Base-by-base conservation (phyloP, 2,329 filamentous ascomycete species). In the Lizonia empirigonia region DNA sequence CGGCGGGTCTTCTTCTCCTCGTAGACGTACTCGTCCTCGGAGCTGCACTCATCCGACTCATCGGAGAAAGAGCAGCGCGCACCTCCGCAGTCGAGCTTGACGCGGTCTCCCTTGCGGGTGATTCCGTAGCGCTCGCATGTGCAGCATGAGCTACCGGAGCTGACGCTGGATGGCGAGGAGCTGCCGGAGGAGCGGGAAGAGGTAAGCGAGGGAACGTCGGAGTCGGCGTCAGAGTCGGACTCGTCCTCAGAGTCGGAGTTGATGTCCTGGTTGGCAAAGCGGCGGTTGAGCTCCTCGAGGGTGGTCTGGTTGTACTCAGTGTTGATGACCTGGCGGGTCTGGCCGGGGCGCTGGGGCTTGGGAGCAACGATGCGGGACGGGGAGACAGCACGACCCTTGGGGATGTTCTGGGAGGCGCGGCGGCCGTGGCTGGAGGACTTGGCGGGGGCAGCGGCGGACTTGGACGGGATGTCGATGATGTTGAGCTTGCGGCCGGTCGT, bases 401-500 rank as follows among this genome's bases (percentile, higher is more conserved):
- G 85, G 70, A 96, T 85, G 69, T 90, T 88, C 58, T 79, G 77
- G 51, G 63, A 67, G 70, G 85, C 77, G 65, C 77, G 78, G 65
- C 80, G 80, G 29, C 77, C 78, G 63, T 78, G 77, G 68, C 75
- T 65, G 53, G 63, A 59, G 33, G 58, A 50, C 49, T 60, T 62
- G 53, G 64, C 76, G 54, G 78, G 77, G 24, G 63, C 53, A 46
- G 60, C 61, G 48, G 64, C 76, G 53, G 78, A 77, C 68, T 77
- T 78, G 74, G 74, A 74, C 47, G 91, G 89, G 56, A 96, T 90
- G 76, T 97, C 92, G 76, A 99, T 90, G 78, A 96, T 90, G 85
- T 99, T 99, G 68, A 99, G 84, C 77, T 92, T 91, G 76, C 94
- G 93, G 79, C 92, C 91, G 50, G 94, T 97, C 75, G 92, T 97